Evolutionary conservation across 176 grass and related monocot species (phyloP).

Genomic region (Lolium perenne): DNA sequence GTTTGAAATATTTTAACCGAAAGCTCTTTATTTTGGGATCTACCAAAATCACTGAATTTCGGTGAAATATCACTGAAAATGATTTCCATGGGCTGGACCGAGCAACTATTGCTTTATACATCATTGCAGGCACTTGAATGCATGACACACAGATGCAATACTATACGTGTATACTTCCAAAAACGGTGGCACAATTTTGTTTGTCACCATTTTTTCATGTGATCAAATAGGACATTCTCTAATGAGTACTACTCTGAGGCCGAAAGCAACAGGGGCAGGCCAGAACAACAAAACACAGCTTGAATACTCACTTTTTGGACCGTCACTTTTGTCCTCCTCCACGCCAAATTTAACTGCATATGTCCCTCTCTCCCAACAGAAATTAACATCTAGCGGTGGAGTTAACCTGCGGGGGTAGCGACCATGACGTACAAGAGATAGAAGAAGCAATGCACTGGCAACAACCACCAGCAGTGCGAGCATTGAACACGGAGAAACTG

Average conservation of each 20-base stretch:
- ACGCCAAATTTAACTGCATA: constrained; percentile 15
- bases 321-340: background rate
- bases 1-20: too few species aligned
- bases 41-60: too few species aligned
- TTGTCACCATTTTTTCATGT: background rate
- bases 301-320: constrained; percentile 25
- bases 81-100: background rate
- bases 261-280: constrained; percentile 21
- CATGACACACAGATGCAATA: constrained; percentile 2
- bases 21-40: too few species aligned
- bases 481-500: constrained; percentile 9
- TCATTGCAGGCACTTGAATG: background rate
- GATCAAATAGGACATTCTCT: constrained; percentile 23
- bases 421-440: constrained; percentile 32
- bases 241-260: background rate
- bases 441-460: constrained; percentile 19
- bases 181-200: background rate
- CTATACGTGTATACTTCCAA: constrained; percentile 39
- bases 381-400: constrained; percentile 18
- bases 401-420: background rate
- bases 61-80: too few species aligned
- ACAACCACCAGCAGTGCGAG: constrained; percentile 6
- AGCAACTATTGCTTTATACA: background rate
- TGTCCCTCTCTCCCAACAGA: background rate
- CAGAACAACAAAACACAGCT: constrained; percentile 34